Evolutionary conservation across 495 filamentous ascomycete species (phyloP), one percentile per base, ranked within the genome.

Genomic region (Pseudoneurospora amorphoporcata): DNA sequence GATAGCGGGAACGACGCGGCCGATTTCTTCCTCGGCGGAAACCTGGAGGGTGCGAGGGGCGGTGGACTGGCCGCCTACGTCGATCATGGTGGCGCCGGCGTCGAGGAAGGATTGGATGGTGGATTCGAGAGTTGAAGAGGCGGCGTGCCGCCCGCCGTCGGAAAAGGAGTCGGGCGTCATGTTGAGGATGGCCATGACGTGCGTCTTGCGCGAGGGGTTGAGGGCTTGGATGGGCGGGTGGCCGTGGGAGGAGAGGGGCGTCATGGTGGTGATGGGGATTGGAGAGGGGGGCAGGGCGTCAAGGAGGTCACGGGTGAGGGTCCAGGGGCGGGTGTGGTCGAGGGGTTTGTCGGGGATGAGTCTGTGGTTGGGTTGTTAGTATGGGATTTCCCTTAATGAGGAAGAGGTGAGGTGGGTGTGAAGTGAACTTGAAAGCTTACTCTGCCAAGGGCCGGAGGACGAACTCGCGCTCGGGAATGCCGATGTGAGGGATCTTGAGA

Each of bases 131-230:
- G 77, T 75, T 68, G 73, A 10, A 0, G 75, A 32, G 53, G 78
- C 23, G 23, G 1, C 76, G 82, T 94, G 86, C 2, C 82, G 76
- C 58, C 94, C 95, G 69, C 94, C 95, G 76, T 98, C 94, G 14
- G 94, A 98, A 85, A 98, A 98, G 45, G 95, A 98, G 84, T 99
- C 95, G 10, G 95, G 95, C 1, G 95, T 98, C 72, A 97, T 84
- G 83, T 99, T 99, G 69, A 98, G 86, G 75, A 99, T 96, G 39
- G 92, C 91, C 95, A 99, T 98, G 47, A 98, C 81, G 70, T 89
- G 88, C 2, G 94, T 98, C 61, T 83, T 83, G 58, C 92, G 90
- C 69, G 81, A 83, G 0, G 89, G 83, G 73, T 89, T 85, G 40
- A 90, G 87, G 32, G 91, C 85, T 47, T 88, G 86, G 7, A 97